phyloP scores from a whole-genome alignment of 768 basidiomycete species.

The Pleurotus tuoliensis region DNA sequence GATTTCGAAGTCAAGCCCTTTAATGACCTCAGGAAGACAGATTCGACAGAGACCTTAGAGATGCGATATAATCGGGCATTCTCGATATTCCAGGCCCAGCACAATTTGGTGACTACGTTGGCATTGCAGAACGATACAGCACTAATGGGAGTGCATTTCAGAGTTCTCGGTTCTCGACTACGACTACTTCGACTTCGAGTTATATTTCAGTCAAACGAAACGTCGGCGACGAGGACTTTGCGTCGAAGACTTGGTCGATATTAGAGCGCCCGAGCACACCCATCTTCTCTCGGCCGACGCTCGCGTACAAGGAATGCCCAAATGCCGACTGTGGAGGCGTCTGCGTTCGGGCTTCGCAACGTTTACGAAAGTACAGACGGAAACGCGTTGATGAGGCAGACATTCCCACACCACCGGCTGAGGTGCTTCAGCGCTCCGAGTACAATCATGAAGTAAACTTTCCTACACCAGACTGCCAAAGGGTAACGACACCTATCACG shows the following conservation, averaged over 20 bases:
- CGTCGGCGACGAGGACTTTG: conserved; percentile 9
- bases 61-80: conserved; percentile 8
- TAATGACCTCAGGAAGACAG: conserved; percentile 10
- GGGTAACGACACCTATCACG: background rate
- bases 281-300: background rate
- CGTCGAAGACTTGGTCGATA: conserved; percentile 14
- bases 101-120: conserved; percentile 12
- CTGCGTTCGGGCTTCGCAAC: background rate
- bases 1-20: conserved; percentile 19
- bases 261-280: conserved; percentile 17
- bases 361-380: background rate
- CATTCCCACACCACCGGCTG: conserved; percentile 5
- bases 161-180: conserved; percentile 20
- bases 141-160: background rate
- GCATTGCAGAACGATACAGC: background rate
- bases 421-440: conserved; percentile 6
- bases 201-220: conserved; percentile 15
- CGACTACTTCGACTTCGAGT: conserved; percentile 22
- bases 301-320: background rate
- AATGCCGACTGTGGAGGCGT: conserved; percentile 1
- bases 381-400: background rate
- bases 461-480: background rate
- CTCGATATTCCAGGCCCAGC: conserved; percentile 6
- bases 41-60: background rate
- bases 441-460: conserved; percentile 10